Conservation (phyloP, 768 basidiomycete species). For the Serendipita sp. region DNA sequence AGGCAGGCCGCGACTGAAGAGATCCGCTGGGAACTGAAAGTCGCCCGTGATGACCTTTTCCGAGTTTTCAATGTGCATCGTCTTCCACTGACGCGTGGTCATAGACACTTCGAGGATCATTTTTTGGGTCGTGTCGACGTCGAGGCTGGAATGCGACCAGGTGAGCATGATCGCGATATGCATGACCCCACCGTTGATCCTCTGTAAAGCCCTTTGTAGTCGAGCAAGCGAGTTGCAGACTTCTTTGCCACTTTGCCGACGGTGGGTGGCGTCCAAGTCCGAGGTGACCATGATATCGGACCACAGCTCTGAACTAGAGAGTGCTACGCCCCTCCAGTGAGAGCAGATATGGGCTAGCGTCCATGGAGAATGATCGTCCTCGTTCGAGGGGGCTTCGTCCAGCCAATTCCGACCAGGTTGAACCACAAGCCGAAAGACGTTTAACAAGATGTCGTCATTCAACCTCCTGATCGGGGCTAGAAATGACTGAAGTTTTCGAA, state of each 20-base stretch:
- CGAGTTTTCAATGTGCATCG: not conserved
- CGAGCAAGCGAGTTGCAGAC: not conserved
- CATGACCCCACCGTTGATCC: not conserved
- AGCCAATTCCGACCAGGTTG: not conserved
- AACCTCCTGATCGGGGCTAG: not conserved
- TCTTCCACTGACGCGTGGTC: not conserved
- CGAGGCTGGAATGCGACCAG: not conserved
- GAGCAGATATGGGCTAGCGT: not conserved
- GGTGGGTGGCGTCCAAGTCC: not conserved
- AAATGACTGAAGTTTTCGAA: not conserved
- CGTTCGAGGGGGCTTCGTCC: too few species aligned
- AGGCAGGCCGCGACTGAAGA: not conserved
- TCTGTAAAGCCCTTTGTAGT: not conserved
- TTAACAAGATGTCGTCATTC: not conserved
- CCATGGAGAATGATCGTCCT: not conserved
- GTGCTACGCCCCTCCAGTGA: not conserved
- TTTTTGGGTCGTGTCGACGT: not conserved
- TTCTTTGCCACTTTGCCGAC: not conserved
- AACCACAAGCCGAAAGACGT: not conserved
- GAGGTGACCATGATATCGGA: not conserved
- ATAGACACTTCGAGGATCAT: not conserved
- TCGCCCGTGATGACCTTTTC: not conserved
- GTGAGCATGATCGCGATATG: not conserved
- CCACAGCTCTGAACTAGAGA: not conserved
- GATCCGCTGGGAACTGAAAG: not conserved